A percentile compares a stretch with the other conserved stretches of the same genome.
Conservation (phyloP, 2,329 filamentous ascomycete genomes). For the Pseudocercospora fuligena region DNA sequence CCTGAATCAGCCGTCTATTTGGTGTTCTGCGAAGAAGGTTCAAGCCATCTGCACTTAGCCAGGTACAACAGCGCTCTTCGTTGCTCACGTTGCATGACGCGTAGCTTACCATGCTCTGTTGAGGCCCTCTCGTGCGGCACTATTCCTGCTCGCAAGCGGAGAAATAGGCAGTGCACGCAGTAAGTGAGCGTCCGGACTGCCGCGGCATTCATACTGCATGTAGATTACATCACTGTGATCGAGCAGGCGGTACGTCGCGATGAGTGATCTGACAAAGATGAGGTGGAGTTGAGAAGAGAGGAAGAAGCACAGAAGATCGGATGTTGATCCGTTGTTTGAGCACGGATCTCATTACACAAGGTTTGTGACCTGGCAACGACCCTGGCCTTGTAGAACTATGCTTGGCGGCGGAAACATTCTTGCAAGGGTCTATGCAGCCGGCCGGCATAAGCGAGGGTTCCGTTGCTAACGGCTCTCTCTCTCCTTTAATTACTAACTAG, state of each 20-base stretch:
- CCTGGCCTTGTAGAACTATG: too few relatives aligned
- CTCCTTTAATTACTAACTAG: too few relatives aligned
- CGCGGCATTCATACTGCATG: not conserved
- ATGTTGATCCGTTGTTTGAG: not conserved
- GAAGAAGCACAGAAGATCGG: not conserved
- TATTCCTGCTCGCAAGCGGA: not conserved
- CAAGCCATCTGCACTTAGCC: conserved; percentile 6
- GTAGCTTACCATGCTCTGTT: not conserved
- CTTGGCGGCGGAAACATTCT: too few relatives aligned
- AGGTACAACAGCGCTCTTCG: conserved; percentile 5
- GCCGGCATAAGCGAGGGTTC: too few relatives aligned
- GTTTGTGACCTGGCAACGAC: too few relatives aligned
- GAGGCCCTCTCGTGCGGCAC: not conserved
- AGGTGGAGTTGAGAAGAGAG: not conserved
- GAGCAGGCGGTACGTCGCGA: not conserved
- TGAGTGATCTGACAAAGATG: not conserved
- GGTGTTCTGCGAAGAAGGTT: conserved; percentile 23
- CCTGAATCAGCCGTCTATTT: conserved; percentile 21
- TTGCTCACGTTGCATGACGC: conserved; percentile 3
- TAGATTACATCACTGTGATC: not conserved
- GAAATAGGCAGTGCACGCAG: not conserved
- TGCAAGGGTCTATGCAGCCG: too few relatives aligned
- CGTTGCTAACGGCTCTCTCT: too few relatives aligned
- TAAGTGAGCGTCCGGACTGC: not conserved
- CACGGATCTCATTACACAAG: not conserved